Conservation (phyloP, 2,329 filamentous ascomycete species). For the Alternaria arbusti region DNA sequence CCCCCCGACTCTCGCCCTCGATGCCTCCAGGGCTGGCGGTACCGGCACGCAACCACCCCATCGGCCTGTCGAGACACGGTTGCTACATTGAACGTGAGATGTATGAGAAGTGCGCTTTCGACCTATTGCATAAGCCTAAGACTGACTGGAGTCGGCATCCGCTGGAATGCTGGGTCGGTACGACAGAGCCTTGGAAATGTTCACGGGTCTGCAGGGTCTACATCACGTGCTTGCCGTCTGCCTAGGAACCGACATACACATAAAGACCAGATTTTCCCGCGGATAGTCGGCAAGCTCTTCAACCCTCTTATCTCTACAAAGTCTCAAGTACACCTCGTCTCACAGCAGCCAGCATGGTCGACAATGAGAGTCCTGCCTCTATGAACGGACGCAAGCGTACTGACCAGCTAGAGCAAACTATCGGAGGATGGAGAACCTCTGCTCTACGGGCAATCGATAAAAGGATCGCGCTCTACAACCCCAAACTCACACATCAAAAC, state of each 20-base stretch:
- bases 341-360: background rate
- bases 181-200: too few relatives aligned
- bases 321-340: background rate
- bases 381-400: rapidly evolving
- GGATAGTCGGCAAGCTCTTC: background rate
- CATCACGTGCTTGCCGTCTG: background rate
- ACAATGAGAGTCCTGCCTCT: rapidly evolving
- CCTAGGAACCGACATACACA: background rate
- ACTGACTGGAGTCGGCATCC: background rate
- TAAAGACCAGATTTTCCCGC: background rate
- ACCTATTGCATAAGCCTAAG: background rate
- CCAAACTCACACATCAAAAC: rapidly evolving
- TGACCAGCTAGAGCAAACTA: background rate
- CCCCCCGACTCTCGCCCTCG: too few relatives aligned
- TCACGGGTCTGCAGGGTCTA: background rate
- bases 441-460: background rate
- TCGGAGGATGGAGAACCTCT: background rate
- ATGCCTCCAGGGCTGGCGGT: too few relatives aligned
- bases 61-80: too few relatives aligned
- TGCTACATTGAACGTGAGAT: background rate
- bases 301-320: background rate
- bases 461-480: background rate
- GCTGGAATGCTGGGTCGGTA: background rate
- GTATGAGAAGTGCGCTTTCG: background rate
- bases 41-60: too few relatives aligned